These are phyloP conservation scores for Acorus gramineus DNA, from an alignment of 106 monocot genomes.

Conservation along the genomic window DNA sequence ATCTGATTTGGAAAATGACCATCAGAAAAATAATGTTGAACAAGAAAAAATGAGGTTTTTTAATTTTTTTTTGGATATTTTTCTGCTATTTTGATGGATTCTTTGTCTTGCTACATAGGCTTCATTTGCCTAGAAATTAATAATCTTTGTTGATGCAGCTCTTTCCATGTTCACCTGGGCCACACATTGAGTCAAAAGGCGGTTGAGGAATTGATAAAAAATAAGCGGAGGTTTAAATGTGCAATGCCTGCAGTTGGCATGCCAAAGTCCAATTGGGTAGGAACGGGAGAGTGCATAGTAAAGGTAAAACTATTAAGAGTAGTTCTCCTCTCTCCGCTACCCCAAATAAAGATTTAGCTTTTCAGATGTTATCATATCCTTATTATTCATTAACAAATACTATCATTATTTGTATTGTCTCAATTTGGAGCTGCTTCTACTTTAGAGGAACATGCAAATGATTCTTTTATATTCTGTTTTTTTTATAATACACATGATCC, in stretches of 20 bases:
- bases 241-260: conserved; percentile 41
- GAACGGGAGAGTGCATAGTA: conserved; percentile 45
- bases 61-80: background rate
- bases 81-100: background rate
- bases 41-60: conserved; percentile 13
- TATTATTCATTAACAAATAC: too few relatives aligned
- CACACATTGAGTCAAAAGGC: conserved; percentile 35
- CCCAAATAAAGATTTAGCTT: background rate
- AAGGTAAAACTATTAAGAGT: conserved; percentile 15
- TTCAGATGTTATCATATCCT: background rate
- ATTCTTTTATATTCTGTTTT: too few relatives aligned
- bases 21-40: conserved; percentile 1
- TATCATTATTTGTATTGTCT: too few relatives aligned
- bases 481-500: too few relatives aligned
- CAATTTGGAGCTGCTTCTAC: too few relatives aligned
- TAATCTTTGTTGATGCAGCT: conserved; percentile 28
- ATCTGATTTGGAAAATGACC: conserved; percentile 11
- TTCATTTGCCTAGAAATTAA: background rate
- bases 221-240: conserved; percentile 52
- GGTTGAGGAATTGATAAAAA: conserved; percentile 37
- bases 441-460: too few relatives aligned
- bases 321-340: background rate
- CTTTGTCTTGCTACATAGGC: background rate
- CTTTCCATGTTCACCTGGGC: conserved; percentile 45
- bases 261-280: conserved; percentile 49